Evolutionary conservation across 2,329 filamentous ascomycete species (phyloP), one percentile per base, ranked within the genome.

Genomic region (Didymosphaeria variabile): DNA sequence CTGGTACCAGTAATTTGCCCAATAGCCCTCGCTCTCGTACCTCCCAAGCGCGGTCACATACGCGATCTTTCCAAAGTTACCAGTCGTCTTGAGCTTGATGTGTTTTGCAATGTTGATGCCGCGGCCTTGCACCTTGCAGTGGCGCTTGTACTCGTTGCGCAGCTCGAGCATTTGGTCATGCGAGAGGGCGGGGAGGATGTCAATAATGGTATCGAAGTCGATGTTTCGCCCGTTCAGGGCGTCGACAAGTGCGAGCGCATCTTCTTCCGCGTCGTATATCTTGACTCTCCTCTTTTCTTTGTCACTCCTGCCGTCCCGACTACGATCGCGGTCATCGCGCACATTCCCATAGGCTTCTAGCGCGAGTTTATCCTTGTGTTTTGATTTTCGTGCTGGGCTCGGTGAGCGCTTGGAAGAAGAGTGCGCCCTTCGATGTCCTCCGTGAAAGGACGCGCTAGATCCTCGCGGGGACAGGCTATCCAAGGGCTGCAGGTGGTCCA

Each of bases 1-100:
- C 75, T 97, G 94, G 80, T 97, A 98, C 90, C 93, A 98, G 79
- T 93, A 97, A 77, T 97, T 98, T 61, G 94, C 93, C 94, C 95
- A 99, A 83, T 97, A 97, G 0, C 93, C 92, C 78, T 99, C 95
- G 68, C 89, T 90, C 80, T 97, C 95, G 90, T 93, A 98, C 55
- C 87, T 86, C 10, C 95, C 95, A 0, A 98, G 86, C 0, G 94
- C 93, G 2, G 92, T 94, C 3, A 94, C 89, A 77, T 98, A 97
- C 72, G 91, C 93, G 7, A 91, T 91, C 80, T 98, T 98, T 80
- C 94, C 94, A 67, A 98, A 89, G 68, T 88, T 89, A 5, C 89
- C 84, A 57, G 90, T 85, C 46, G 92, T 89, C 79, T 94, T 93
- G 19, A 94, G 83, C 63, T 92, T 92, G 76, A 95, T 91, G 79